A percentile compares a stretch with the other conserved stretches of the same genome.
These are phyloP conservation scores for Lachancea quebecensis DNA, from an alignment of 805 yeast species.

Conservation along the genomic window DNA sequence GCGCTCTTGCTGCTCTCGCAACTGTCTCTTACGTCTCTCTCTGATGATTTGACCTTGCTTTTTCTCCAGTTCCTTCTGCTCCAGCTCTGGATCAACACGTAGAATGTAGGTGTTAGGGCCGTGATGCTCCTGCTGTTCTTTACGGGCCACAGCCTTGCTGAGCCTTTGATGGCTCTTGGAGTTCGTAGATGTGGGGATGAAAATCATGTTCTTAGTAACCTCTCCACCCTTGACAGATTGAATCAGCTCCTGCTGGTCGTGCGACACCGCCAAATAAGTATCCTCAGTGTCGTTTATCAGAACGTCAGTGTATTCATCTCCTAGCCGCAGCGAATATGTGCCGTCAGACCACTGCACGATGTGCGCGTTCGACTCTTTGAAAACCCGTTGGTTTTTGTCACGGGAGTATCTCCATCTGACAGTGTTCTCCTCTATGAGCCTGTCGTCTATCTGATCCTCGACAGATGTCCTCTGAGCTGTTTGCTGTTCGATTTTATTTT, in stretches of 20 bases:
- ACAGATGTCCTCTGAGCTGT: conserved; percentile 28
- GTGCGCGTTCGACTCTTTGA: conserved; percentile 83
- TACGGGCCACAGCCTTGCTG: conserved; percentile 54
- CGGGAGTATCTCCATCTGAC: conserved; percentile 91
- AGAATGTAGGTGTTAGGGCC: conserved; percentile 37
- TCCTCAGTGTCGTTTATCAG: conserved; percentile 58
- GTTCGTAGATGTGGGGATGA: conserved; percentile 85
- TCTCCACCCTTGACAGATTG: conserved; percentile 53
- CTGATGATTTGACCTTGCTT: conserved; percentile 56
- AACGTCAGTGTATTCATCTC: conserved; percentile 81
- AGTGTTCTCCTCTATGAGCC: conserved; percentile 71
- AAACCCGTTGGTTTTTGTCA: conserved; percentile 59
- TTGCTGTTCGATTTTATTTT: conserved; percentile 41
- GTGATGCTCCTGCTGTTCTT: conserved; percentile 29
- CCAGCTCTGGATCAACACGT: conserved; percentile 60
- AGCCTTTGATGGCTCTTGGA: conserved; percentile 76
- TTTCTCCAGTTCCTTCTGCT: conserved; percentile 60
- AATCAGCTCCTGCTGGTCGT: conserved; percentile 64
- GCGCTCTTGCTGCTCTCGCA: conserved; percentile 46
- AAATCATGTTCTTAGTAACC: conserved; percentile 57
- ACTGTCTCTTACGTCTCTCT: conserved; percentile 57
- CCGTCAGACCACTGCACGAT: conserved; percentile 96
- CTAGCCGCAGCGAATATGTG: conserved; percentile 73
- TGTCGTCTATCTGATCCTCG: conserved; percentile 52
- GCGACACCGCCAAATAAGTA: conserved; percentile 63